Base-by-base conservation (phyloP, 2,329 filamentous ascomycete genomes). In the Exophiala sideris region DNA sequence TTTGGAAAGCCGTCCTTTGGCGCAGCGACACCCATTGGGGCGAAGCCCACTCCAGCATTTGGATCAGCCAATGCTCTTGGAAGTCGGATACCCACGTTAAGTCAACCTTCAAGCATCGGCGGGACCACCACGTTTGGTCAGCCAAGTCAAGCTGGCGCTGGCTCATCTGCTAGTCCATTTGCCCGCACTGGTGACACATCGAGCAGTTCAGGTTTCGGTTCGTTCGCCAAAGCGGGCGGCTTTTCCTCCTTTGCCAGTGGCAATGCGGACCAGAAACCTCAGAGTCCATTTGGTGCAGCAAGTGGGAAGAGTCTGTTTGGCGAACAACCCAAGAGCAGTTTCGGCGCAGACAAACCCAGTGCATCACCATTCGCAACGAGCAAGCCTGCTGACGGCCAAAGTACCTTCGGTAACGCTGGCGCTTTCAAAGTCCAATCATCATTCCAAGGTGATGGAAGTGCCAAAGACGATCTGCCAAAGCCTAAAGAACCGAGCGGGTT, bases 381-480 rank as follows among this genome's bases (percentile, higher is more conserved):
- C 11, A 67, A 68, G 59, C 34, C 59, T 12, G 14, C 34, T 11
- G 53, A 41, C 8, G 21, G 40, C 5, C n/a, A 39, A 40, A 48
- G 45, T 32, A 51, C 48, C 18, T 56, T 59, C 35, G 51, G 50
- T 21, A 59, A 63, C 6, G 47, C 62, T 11, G 54, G 63, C 54
- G 64, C 65, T n/a, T 78, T 78, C 59, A 66, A 65, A 6, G 60
- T 77, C 18, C 71, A 70, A 1, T 74, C 76, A 20, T 69, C 70
- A 9, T 76, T 78, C 57, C 75, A 75, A 60, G 65, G 65, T 3
- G 75, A 77, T 53, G 69, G 66, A 7, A 69, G 67, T 11, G 68
- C 71, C 50, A 67, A 61, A 21, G 69, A 70, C 53, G 74, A 76
- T 63, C 63, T 60, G 3, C 65, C 68, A n/a, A 73, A 73, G 44